phyloP scores from a whole-genome alignment of 176 grass and related monocot genomes.

The Phyllostachys edulis region DNA sequence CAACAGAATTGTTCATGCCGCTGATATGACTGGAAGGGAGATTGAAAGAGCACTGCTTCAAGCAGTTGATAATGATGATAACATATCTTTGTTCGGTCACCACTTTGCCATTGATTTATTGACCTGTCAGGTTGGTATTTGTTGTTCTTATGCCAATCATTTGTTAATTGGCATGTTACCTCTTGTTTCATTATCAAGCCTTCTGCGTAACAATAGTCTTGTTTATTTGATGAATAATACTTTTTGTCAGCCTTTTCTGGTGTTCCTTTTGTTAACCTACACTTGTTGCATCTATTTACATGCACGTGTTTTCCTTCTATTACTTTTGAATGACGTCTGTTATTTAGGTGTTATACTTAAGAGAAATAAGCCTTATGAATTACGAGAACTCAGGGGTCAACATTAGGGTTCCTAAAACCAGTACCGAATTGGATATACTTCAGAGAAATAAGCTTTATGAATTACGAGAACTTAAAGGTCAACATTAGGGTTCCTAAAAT shows the following conservation, averaged over 20 bases:
- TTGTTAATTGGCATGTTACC: not conserved
- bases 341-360: not conserved
- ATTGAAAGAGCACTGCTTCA: slow-evolving; percentile 89
- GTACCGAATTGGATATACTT: not conserved
- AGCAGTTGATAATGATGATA: slow-evolving; percentile 84
- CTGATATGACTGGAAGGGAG: slow-evolving; percentile 95
- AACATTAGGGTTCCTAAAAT: not conserved
- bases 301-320: not conserved
- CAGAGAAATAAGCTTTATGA: not conserved
- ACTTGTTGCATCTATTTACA: not conserved
- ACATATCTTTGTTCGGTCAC: slow-evolving; percentile 78
- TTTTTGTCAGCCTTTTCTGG: not conserved
- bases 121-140: slow-evolving; percentile 70
- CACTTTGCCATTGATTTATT: slow-evolving; percentile 91
- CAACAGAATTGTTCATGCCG: slow-evolving; percentile 94
- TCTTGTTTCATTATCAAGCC: not conserved
- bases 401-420: not conserved
- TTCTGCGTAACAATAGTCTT: not conserved
- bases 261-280: not conserved
- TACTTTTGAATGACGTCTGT: not conserved
- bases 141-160: not conserved
- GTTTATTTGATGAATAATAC: not conserved
- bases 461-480: not conserved
- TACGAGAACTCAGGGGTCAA: not conserved
- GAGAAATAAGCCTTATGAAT: not conserved